Conservation (phyloP, 106 monocot genomes). For the Dendrobium catenatum region DNA sequence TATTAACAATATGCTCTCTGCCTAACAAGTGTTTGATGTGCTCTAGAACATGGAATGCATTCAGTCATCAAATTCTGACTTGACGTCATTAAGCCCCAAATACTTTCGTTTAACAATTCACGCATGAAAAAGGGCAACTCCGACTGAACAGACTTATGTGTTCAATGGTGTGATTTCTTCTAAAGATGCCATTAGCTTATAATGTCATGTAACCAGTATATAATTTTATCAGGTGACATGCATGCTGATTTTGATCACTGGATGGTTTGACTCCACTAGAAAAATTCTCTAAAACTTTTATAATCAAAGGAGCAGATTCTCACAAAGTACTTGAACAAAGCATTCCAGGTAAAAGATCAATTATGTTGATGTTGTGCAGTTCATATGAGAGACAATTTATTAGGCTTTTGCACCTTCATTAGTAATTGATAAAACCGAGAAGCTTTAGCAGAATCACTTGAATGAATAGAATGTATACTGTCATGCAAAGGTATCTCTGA, state of each 20-base stretch:
- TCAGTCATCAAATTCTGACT: neutral
- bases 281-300: neutral
- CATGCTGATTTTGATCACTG: neutral
- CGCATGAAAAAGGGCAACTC: neutral
- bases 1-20: neutral
- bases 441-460: slow-evolving; percentile 30
- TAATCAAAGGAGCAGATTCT: neutral
- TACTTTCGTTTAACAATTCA: neutral
- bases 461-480: slow-evolving; percentile 12
- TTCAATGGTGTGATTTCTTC: neutral
- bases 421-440: slow-evolving; percentile 39
- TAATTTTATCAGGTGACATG: neutral
- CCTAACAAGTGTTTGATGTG: neutral
- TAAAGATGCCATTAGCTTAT: neutral
- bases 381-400: neutral
- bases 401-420: slow-evolving; percentile 34
- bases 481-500: slow-evolving; percentile 13
- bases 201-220: neutral
- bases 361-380: neutral
- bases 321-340: neutral
- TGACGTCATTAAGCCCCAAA: neutral
- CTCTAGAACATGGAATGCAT: neutral
- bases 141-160: neutral
- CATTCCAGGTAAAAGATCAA: neutral
- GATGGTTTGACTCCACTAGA: neutral